Percentiles rank a stretch among this genome's conserved stretches.
Evolutionary conservation across 345 rosid genomes (phyloP).

Genomic region (Euphorbia lathyris): DNA sequence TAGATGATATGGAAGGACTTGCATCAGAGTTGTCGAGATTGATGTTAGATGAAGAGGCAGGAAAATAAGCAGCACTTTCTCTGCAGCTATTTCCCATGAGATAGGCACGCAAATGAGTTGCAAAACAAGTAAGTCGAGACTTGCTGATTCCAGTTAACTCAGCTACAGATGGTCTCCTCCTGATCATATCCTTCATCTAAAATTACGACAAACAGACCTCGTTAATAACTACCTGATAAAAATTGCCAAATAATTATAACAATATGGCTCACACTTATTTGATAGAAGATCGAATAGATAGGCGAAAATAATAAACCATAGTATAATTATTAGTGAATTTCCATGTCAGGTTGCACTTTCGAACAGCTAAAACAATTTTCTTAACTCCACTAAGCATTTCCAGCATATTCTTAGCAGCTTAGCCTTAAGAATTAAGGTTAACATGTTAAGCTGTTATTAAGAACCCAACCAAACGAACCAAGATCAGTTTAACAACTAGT

Average conservation of each 20-base stretch:
- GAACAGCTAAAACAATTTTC: too few species aligned
- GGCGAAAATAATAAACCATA: not conserved
- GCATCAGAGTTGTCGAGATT: constrained; percentile 16
- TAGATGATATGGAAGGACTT: constrained; percentile 27
- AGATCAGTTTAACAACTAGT: not conserved
- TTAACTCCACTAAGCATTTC: too few species aligned
- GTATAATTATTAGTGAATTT: not conserved
- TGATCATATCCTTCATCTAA: constrained; percentile 82
- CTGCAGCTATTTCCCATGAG: constrained; percentile 54
- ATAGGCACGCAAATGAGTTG: constrained; percentile 73
- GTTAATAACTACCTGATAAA: constrained; percentile 1
- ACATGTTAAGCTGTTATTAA: not conserved
- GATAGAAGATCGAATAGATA: not conserved
- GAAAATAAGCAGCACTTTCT: constrained; percentile 25
- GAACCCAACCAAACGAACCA: not conserved
- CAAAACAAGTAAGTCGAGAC: constrained; percentile 85
- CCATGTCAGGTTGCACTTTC: too few species aligned
- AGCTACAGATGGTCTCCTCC: constrained; percentile 80
- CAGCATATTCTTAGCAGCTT: too few species aligned
- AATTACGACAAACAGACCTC: not conserved
- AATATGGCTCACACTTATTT: too few species aligned
- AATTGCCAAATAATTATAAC: not conserved
- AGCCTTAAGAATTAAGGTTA: too few species aligned
- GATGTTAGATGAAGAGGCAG: constrained; percentile 23
- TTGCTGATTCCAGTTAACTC: constrained; percentile 88